Evolutionary conservation across 352 stramenopile species (phyloP), one percentile per base, ranked within the genome.

Genomic region (Elongisporangium prolatum): DNA sequence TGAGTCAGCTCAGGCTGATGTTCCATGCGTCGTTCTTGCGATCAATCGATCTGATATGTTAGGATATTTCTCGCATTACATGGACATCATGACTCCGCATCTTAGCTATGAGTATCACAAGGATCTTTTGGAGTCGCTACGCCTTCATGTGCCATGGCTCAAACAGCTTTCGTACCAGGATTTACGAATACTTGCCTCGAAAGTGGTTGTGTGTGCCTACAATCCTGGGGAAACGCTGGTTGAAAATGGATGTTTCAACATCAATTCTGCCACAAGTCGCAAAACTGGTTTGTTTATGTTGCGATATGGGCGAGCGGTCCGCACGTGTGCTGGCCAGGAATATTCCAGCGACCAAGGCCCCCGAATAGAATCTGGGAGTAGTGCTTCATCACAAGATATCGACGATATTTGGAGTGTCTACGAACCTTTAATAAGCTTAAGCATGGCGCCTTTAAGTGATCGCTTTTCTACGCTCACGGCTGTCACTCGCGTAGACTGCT

Each of bases 71-170:
- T 66, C 68, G 13, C 71, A 77, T 56, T 88, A 91, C 56, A 80
- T 91, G 68, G 77, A 89, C 55, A 75, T 88, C 24, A 72, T 91
- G 50, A 68, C 60, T 3, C 69, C 79, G 20, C 79, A 91, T 28
- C 50, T 91, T n/a, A 60, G 54, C 9, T 77, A 86, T 50, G 77
- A 86, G 57, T 68, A 54, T 14, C 65, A 74, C 54, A 83, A 76
- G 18, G 75, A 89, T 54, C 44, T 85, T 9, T 68, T 91, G 11
- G 60, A 74, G 20, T 68, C 56, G 24, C 69, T 84, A 24, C 77
- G 77, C 0, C 28, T 65, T 16, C 57, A 69, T 52, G 65, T 89
- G 2, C 54, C 78, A 14, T 88, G 71, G 64, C 67, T 86, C 9
- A 57, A 21, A 0, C 52, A 57, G 2, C 64, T 87, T 25, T 70